A percentile compares a stretch with the other conserved stretches of the same genome.
These are phyloP conservation scores for Effrenium voratum DNA, from an alignment of 73 alveolate genomes.

Conservation along the genomic window DNA sequence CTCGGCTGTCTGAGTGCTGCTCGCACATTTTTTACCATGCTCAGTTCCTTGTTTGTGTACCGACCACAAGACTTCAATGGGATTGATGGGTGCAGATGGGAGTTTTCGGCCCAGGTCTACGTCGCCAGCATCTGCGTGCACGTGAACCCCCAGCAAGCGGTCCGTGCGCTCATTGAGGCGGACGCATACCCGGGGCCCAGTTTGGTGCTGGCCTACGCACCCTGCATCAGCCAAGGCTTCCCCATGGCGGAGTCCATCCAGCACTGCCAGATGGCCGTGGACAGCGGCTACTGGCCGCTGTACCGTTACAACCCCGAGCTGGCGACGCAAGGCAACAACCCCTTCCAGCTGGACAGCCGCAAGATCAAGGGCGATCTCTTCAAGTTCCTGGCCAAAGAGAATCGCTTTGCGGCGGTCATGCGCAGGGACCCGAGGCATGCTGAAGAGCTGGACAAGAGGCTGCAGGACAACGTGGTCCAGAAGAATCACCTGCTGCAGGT, in stretches of 20 bases:
- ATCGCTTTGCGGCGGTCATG: constrained; percentile 93
- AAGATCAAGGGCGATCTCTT: constrained; percentile 93
- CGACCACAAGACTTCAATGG: no score
- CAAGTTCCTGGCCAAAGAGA: constrained; percentile 91
- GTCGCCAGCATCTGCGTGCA: constrained; percentile 84
- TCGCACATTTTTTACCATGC: no score
- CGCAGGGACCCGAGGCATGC: constrained; percentile 93
- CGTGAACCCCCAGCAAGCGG: constrained; percentile 39
- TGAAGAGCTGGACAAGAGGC: constrained; percentile 75
- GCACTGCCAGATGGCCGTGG: constrained; percentile 94
- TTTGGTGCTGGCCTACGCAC: constrained; percentile 79
- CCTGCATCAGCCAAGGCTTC: constrained; percentile 93
- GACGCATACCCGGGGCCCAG: constrained; percentile 93
- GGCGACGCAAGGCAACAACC: constrained; percentile 58
- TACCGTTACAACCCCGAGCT: constrained; percentile 94
- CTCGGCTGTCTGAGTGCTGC: no score
- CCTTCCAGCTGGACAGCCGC: constrained; percentile 91
- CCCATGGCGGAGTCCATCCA: constrained; percentile 87
- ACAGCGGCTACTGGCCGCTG: constrained; percentile 93
- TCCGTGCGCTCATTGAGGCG: constrained; percentile 72
- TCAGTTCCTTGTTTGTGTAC: no score
- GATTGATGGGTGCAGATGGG: no score
- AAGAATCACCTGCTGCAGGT: constrained; percentile 71
- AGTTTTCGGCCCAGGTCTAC: not conserved
- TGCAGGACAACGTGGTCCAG: constrained; percentile 83